These are phyloP conservation scores for Keithomyces neogunnii DNA, from an alignment of 2,329 filamentous ascomycete genomes.

Conservation along the genomic window DNA sequence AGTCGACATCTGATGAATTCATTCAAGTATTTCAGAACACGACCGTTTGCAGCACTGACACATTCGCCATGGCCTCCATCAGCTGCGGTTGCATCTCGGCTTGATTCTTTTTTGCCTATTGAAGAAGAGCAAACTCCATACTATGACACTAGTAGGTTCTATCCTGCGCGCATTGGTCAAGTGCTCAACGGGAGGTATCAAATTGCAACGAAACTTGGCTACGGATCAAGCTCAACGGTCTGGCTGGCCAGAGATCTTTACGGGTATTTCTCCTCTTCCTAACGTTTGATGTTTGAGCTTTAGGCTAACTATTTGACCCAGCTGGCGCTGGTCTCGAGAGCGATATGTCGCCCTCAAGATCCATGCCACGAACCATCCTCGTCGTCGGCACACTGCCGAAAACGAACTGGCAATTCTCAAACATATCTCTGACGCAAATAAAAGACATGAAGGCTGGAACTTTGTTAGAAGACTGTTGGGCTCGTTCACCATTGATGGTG, in stretches of 20 bases:
- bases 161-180: constrained; percentile 10
- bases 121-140: constrained; percentile 13
- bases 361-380: constrained; percentile 4
- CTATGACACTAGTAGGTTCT: constrained; percentile 10
- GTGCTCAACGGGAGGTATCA: constrained; percentile 12
- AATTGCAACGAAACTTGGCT: constrained; percentile 13
- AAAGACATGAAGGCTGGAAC: constrained; percentile 11
- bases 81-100: constrained; percentile 6
- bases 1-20: not conserved
- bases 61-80: constrained; percentile 2
- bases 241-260: constrained; percentile 15
- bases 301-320: not conserved
- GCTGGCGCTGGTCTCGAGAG: constrained; percentile 15
- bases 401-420: constrained; percentile 11
- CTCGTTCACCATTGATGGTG: constrained; percentile 8
- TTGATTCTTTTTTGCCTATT: constrained; percentile 5
- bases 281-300: not conserved
- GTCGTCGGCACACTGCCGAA: not conserved
- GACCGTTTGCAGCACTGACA: not conserved
- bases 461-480: constrained; percentile 13
- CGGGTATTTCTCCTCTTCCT: constrained; percentile 3
- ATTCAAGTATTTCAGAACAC: not conserved
- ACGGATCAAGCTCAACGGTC: constrained; percentile 14
- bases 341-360: constrained; percentile 16
- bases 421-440: constrained; percentile 9